These are phyloP conservation scores for Populus davidiana DNA, from an alignment of 345 rosid species.

Conservation along the genomic window DNA sequence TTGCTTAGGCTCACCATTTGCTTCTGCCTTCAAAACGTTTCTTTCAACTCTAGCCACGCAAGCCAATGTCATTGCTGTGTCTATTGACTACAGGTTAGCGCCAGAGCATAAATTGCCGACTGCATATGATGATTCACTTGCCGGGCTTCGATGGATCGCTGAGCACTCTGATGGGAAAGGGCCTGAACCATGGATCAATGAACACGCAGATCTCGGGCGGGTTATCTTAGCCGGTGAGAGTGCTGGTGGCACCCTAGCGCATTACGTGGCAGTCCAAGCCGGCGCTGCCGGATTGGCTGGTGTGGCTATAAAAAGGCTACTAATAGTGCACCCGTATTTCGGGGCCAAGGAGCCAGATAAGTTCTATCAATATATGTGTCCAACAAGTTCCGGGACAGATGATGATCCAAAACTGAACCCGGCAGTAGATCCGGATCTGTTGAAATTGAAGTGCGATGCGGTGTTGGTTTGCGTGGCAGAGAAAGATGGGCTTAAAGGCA, in stretches of 20 bases:
- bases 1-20: slow-evolving; percentile 17
- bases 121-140: slow-evolving; percentile 21
- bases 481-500: slow-evolving; percentile 6
- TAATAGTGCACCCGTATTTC: slow-evolving; percentile 32
- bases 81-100: slow-evolving; percentile 20
- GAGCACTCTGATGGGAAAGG: slow-evolving; percentile 17
- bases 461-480: slow-evolving; percentile 43
- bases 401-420: slow-evolving; percentile 56
- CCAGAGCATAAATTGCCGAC: slow-evolving; percentile 19
- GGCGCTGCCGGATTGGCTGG: slow-evolving; percentile 14
- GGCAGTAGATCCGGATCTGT: slow-evolving; percentile 33
- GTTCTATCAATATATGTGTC: slow-evolving; percentile 32
- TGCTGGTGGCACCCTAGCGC: slow-evolving; percentile 26
- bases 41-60: slow-evolving; percentile 8
- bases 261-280: slow-evolving; percentile 18
- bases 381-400: slow-evolving; percentile 30
- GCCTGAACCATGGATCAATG: slow-evolving; percentile 24
- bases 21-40: not conserved
- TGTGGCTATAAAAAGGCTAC: slow-evolving; percentile 6
- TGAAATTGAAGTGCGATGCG: slow-evolving; percentile 33
- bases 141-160: slow-evolving; percentile 17
- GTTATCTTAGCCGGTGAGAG: slow-evolving; percentile 22
- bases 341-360: slow-evolving; percentile 36
- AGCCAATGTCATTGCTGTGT: slow-evolving; percentile 16
- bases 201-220: slow-evolving; percentile 16